Base-by-base conservation (phyloP, 495 filamentous ascomycete species). In the Amphirosellinia nigrospora region DNA sequence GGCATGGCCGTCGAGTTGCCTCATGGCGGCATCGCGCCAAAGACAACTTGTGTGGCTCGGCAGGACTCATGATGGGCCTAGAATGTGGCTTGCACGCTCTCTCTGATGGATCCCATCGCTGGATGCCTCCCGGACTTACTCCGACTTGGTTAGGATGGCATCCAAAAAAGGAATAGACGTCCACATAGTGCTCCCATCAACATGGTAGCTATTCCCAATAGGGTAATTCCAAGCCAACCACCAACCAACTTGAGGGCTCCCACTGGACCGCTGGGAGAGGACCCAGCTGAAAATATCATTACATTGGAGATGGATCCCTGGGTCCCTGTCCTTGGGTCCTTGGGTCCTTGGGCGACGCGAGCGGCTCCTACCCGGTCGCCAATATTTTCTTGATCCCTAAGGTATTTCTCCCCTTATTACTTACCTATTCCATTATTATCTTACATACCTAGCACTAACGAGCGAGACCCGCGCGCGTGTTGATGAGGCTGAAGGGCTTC, bases 401-500 rank as follows among this genome's bases (percentile, higher is more conserved):
- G 3, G 3, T 36, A 36, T 36, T 36, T 7, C 32, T 65, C 34
- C 63, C 63, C 46, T 68, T 60, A 39, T 28, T 61, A 52, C 38
- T n/a, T 36, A 52, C 38, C 30, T 36, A 4, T 46, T 26, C 28
- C 28, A 39, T 55, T 66, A 66, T 55, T 55, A 66, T 66, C 64
- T 41, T 55, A 41, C 38, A 36, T n/a, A 67, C n/a, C n/a, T n/a
- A n/a, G n/a, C 53, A 56, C 38, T 59, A 63, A 45, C 60, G 15
- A 63, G 39, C 60, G 5, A 45, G 60, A 45, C 34, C 46, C 63
- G 63, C 61, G 62, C n/a, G 32, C 61, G 62, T 15, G 32, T 46
- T 52, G 45, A 53, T 52, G 66, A 69, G 66, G 66, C 66, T 69
- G 55, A 68, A 68, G 66, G 13, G 34, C 34, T 52, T 41, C 43